Evolutionary conservation across 2,329 filamentous ascomycete genomes (phyloP), one percentile per base, ranked within the genome.

Genomic region (Talaromyces atroroseus): DNA sequence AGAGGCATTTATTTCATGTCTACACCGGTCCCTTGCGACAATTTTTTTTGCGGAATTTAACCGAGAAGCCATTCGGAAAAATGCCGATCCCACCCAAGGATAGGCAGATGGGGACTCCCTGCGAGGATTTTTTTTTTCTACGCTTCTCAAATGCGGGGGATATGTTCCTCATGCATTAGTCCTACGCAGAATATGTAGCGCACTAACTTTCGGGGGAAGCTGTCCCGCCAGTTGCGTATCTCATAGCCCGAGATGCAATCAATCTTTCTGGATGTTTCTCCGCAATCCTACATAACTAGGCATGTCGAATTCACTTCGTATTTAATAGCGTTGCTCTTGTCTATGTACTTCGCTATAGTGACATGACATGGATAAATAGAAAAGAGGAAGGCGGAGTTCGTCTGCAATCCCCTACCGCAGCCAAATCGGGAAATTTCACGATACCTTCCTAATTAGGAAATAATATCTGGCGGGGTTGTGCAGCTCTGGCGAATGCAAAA

Each of bases 401-500:
- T 21, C 8, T 44, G n/a, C 40, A n/a, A 10, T n/a, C 3, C 40
- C 8, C 18, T 23, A 23, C 18, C 18, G 12, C 23, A 40, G 42
- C 52, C 44, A 46, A 42, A 49, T 54, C 45, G 40, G 52, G 44
- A 40, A 48, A 54, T 42, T 54, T 38, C n/a, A 42, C 16, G n/a
- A 18, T 12, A 42, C 20, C 38, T 57, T 57, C 55, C 49, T 57
- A 40, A 21, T 49, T 23, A 16, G 38, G 54, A 38, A 44, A 44
- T 18, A 5, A 36, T 36, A 4, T 24, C 42, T 34, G 23, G 16
- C 23, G 36, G 36, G 49, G 54, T 40, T 52, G 20, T 11, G n/a
- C 23, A 48, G 23, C 44, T 46, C 21, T 10, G 5, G 24, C 20
- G 14, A 49, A n/a, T 29, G 24, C 45, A 24, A 32, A 8, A 21